A percentile compares a stretch with the other conserved stretches of the same genome.
These are phyloP conservation scores for Curvularia hawaiiensis DNA, from an alignment of 2,329 filamentous ascomycete species.

Conservation along the genomic window DNA sequence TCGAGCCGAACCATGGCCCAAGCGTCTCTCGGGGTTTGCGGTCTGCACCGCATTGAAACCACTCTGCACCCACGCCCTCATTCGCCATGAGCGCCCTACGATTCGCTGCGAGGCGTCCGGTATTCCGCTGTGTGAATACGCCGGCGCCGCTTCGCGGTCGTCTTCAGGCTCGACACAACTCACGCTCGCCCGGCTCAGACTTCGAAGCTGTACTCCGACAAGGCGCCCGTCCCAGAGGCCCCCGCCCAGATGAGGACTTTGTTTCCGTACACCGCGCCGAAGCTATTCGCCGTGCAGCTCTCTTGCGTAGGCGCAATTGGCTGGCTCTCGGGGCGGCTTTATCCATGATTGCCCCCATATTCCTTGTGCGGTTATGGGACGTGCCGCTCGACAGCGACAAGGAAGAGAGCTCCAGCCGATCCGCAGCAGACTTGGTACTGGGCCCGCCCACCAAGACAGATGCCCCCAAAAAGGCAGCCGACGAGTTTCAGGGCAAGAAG, in stretches of 20 bases:
- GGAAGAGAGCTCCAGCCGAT: constrained; percentile 29
- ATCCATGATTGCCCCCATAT: constrained; percentile 46
- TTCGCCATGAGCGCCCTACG: constrained; percentile 40
- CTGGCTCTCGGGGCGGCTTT: constrained; percentile 42
- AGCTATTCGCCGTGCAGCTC: constrained; percentile 34
- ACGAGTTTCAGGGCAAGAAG: constrained; percentile 59
- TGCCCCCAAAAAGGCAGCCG: constrained; percentile 36
- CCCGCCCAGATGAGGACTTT: constrained; percentile 31
- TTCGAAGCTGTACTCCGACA: constrained; percentile 21
- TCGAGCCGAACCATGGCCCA: constrained; percentile 8
- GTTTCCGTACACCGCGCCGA: constrained; percentile 45
- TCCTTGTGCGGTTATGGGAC: constrained; percentile 43
- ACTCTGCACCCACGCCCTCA: background rate
- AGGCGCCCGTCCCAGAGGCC: constrained; percentile 14
- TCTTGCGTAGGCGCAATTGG: constrained; percentile 39
- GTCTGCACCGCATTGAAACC: constrained; percentile 2
- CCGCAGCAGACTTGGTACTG: constrained; percentile 32
- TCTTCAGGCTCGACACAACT: constrained; percentile 25
- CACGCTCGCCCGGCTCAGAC: constrained; percentile 22
- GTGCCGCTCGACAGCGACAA: constrained; percentile 27
- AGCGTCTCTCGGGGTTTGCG: constrained; percentile 15
- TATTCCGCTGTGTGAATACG: constrained; percentile 37
- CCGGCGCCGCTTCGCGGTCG: constrained; percentile 18
- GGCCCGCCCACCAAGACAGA: constrained; percentile 37
- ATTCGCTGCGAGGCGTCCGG: constrained; percentile 34